phyloP scores from a whole-genome alignment of 805 yeast genomes.

The Yarrowia phangngaensis region DNA sequence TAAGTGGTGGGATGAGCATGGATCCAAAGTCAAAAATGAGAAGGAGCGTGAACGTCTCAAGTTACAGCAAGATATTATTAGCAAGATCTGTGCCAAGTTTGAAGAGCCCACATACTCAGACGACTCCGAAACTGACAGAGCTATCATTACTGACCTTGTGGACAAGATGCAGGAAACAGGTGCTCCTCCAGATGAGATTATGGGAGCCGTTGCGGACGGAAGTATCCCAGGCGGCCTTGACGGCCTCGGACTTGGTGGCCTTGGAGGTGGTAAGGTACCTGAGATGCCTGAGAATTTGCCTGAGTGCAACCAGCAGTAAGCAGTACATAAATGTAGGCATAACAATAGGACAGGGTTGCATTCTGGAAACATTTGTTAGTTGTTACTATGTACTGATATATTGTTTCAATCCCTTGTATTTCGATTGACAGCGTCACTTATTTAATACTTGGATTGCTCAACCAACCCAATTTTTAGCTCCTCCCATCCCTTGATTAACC shows the following conservation, averaged over 20 bases:
- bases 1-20: slow-evolving; percentile 58
- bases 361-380: too few species aligned
- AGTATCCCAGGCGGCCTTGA: slow-evolving; percentile 40
- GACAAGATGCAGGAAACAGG: slow-evolving; percentile 66
- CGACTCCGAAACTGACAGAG: slow-evolving; percentile 43
- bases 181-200: slow-evolving; percentile 73
- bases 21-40: slow-evolving; percentile 42
- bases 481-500: too few species aligned
- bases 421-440: too few species aligned
- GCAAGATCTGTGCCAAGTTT: slow-evolving; percentile 58
- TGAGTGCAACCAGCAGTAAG: slow-evolving; percentile 25
- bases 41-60: slow-evolving; percentile 54
- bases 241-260: slow-evolving; percentile 30
- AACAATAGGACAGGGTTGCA: too few species aligned
- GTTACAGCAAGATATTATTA: slow-evolving; percentile 59
- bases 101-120: slow-evolving; percentile 64
- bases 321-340: too few species aligned
- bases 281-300: slow-evolving; percentile 27
- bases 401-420: too few species aligned
- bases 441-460: too few species aligned
- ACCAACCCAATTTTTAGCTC: too few species aligned
- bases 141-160: slow-evolving; percentile 53
- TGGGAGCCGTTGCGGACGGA: slow-evolving; percentile 52
- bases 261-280: slow-evolving; percentile 29
- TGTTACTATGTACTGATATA: too few species aligned